Conservation (phyloP, 2,329 filamentous ascomycete species). For the Colletotrichum endophyticum region DNA sequence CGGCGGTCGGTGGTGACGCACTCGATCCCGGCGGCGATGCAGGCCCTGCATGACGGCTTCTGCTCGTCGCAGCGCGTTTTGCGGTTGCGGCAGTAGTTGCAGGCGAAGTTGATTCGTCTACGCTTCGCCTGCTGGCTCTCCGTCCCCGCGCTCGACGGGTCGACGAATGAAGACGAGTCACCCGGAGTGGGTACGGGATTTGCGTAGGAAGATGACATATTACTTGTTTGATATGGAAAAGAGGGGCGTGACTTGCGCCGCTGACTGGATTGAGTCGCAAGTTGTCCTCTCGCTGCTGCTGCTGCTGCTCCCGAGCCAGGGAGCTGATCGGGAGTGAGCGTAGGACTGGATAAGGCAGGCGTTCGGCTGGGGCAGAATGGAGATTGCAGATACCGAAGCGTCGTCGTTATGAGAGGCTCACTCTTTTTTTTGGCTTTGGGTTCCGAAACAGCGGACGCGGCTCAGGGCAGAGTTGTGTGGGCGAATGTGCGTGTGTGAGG, state of each 20-base stretch:
- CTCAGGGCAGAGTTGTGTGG: not conserved
- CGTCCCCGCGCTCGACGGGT: not conserved
- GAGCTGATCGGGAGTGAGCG: not conserved
- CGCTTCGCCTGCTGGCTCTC: not conserved
- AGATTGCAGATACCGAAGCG: slow-evolving; percentile 2
- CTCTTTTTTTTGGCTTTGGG: not conserved
- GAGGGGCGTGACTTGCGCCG: not conserved
- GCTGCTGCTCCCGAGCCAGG: not conserved
- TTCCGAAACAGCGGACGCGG: not conserved
- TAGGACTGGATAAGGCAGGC: not conserved
- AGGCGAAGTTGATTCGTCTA: slow-evolving; percentile 23
- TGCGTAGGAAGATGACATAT: not conserved
- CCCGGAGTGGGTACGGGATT: not conserved
- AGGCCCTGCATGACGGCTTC: slow-evolving; percentile 30
- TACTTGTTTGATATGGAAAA: not conserved
- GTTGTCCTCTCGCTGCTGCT: not conserved
- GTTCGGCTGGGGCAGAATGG: not conserved
- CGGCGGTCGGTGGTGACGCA: slow-evolving; percentile 31
- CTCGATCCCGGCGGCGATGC: slow-evolving; percentile 31
- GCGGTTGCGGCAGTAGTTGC: slow-evolving; percentile 31
- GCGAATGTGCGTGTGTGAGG: not conserved
- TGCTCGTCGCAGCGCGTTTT: slow-evolving; percentile 34
- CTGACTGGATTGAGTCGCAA: not conserved
- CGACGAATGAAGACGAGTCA: not conserved
- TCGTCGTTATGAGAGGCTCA: not conserved